These are phyloP conservation scores for Calonectria henricotiae DNA, from an alignment of 2,329 filamentous ascomycete species.

Conservation along the genomic window DNA sequence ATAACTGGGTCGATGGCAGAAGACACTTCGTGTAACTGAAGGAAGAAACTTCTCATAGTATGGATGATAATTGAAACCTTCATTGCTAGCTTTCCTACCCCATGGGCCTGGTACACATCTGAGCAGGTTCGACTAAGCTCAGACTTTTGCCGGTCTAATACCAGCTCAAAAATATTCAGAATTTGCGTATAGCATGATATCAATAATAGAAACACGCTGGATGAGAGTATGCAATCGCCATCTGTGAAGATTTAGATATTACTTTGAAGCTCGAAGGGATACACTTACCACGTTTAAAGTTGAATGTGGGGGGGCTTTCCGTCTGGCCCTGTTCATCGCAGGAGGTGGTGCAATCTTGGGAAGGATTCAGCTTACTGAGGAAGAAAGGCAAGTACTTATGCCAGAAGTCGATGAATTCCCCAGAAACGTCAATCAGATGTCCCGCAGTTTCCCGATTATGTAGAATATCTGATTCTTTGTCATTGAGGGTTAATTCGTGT, in stretches of 20 bases:
- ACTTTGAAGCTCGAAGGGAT: neutral
- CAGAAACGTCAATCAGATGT: neutral
- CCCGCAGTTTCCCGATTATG: neutral
- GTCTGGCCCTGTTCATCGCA: neutral
- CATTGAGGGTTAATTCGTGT: neutral
- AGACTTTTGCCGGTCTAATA: neutral
- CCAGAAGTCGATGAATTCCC: conserved; percentile 4
- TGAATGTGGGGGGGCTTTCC: neutral
- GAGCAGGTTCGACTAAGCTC: neutral
- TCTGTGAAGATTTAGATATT: neutral
- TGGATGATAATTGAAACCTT: conserved; percentile 3
- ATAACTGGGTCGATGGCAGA: neutral
- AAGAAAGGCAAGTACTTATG: neutral
- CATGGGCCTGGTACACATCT: neutral
- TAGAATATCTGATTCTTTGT: neutral
- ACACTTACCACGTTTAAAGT: neutral
- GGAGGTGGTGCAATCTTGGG: neutral
- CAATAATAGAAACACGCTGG: neutral
- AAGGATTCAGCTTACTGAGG: neutral
- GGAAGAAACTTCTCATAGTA: neutral
- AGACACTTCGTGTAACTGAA: neutral
- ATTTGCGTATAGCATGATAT: conserved; percentile 4
- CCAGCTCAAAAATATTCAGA: neutral
- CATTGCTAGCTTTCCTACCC: neutral
- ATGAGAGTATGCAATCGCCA: neutral